Evolutionary conservation across 2,329 filamentous ascomycete genomes (phyloP), one percentile per base, ranked within the genome.

Genomic region (Colletotrichum sp.): DNA sequence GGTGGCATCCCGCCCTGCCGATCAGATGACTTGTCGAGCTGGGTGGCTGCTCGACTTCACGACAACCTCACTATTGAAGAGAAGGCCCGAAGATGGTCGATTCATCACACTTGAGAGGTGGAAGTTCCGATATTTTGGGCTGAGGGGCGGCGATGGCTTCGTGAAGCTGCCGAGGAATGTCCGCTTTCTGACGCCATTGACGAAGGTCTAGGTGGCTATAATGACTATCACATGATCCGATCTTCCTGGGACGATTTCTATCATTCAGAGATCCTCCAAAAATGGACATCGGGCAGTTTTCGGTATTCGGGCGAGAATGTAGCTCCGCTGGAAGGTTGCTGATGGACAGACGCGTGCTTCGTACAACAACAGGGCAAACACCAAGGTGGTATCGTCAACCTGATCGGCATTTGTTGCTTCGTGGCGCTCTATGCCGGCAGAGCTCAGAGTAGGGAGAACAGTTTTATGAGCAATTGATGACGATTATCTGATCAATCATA

Each of bases 11-110:
- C 21, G 59, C 26, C 70, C 34, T 76, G 32, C 34, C 12, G 57
- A 72, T 76, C 69, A 76, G 57, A 73, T 60, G 64, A 68, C 26
- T 21, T 55, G 68, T 60, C 67, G 55, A 64, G 12, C 59, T 39
- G 21, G 36, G 39, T 36, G 66, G n/a, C 6, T 1, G 12, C 34
- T 32, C n/a, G 3, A 18, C 15, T 28, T 24, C 15, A 52, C 49
- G 57, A 52, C 57, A 49, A 32, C 57, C 13, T 73, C 26, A 57
- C 4, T 24, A 16, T 65, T 28, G 18, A 24, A 39, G 6, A 75
- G 44, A 72, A 52, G 73, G 70, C 57, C 70, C 70, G 70, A 76
- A 60, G 30, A 28, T 32, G 55, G 39, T 34, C 26, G 13, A 3
- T 16, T 39, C 2, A 15, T 39, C 7, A 13, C 24, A 15, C 10